phyloP scores from a whole-genome alignment of 495 filamentous ascomycete species.

The Stereocaulon alpinum region DNA sequence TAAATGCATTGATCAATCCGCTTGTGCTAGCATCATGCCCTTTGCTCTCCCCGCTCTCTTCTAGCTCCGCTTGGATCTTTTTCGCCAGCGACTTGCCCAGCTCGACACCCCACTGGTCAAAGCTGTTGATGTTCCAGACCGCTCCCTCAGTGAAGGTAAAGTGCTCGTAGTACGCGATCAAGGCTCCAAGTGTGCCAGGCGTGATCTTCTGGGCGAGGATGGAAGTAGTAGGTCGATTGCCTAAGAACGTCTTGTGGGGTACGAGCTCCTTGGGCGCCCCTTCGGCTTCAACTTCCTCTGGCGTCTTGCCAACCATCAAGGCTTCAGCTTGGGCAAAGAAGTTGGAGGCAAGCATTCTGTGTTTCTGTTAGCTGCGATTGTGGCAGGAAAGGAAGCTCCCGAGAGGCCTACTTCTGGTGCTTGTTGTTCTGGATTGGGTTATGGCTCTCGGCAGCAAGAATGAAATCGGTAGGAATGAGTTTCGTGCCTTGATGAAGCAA shows the following conservation, averaged over 20 bases:
- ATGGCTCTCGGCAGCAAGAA: conserved; percentile 89
- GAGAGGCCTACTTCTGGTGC: conserved; percentile 63
- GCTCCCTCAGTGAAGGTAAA: conserved; percentile 95
- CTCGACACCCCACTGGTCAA: conserved; percentile 99
- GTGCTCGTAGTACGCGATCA: conserved; percentile 99
- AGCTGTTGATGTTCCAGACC: conserved; percentile 98
- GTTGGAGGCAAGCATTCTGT: conserved; percentile 90
- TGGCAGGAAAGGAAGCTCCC: not conserved
- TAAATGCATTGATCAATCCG: conserved; percentile 80
- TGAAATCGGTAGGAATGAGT: conserved; percentile 96
- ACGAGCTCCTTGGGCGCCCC: conserved; percentile 74
- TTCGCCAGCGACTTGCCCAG: conserved; percentile 92
- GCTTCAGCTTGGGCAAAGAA: conserved; percentile 97
- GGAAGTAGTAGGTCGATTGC: conserved; percentile 91
- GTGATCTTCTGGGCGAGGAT: conserved; percentile 94
- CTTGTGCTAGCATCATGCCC: conserved; percentile 80
- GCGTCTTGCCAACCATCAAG: conserved; percentile 95
- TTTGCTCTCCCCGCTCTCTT: conserved; percentile 55
- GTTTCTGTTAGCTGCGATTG: conserved; percentile 6
- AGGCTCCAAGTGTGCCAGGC: conserved; percentile 79
- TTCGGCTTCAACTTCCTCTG: conserved; percentile 81
- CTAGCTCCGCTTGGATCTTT: conserved; percentile 72
- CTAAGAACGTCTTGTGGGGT: conserved; percentile 98
- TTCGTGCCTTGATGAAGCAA: conserved; percentile 98
- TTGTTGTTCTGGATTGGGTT: conserved; percentile 86